Conservation (phyloP, 495 filamentous ascomycete genomes). For the Podospora tetraspora region DNA sequence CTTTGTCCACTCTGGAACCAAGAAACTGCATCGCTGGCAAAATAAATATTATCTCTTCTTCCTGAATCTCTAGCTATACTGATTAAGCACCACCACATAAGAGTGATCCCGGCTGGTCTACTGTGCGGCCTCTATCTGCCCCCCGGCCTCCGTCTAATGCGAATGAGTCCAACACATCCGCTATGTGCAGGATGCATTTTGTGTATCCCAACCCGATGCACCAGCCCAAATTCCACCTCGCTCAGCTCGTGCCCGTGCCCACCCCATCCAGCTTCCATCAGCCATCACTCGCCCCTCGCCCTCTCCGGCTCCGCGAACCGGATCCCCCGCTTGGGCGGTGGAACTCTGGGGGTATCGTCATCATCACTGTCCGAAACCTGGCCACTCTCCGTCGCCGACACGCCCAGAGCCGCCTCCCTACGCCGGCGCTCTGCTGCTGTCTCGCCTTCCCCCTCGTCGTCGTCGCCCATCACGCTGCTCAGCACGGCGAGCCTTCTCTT, state of each 20-base stretch:
- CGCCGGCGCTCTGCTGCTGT: conserved; percentile 78
- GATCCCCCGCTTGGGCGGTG: conserved; percentile 38
- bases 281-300: conserved; percentile 7
- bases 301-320: conserved; percentile 41
- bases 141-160: neutral
- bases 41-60: neutral
- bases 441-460: conserved; percentile 53
- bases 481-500: conserved; percentile 39
- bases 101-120: conserved; percentile 1
- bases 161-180: neutral
- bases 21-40: neutral
- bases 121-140: neutral
- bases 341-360: conserved; percentile 50
- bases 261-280: neutral
- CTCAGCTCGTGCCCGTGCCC: neutral
- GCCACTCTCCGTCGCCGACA: conserved; percentile 42
- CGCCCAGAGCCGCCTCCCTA: conserved; percentile 79
- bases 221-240: neutral
- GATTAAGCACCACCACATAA: neutral
- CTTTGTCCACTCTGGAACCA: neutral
- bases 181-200: neutral
- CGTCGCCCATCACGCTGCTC: conserved; percentile 23
- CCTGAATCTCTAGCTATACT: neutral
- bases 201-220: neutral
- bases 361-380: conserved; percentile 59